A percentile compares a stretch with the other conserved stretches of the same genome.
Evolutionary conservation across 163 green algal genomes (phyloP).

Genomic region (Scenedesmus sp.): DNA sequence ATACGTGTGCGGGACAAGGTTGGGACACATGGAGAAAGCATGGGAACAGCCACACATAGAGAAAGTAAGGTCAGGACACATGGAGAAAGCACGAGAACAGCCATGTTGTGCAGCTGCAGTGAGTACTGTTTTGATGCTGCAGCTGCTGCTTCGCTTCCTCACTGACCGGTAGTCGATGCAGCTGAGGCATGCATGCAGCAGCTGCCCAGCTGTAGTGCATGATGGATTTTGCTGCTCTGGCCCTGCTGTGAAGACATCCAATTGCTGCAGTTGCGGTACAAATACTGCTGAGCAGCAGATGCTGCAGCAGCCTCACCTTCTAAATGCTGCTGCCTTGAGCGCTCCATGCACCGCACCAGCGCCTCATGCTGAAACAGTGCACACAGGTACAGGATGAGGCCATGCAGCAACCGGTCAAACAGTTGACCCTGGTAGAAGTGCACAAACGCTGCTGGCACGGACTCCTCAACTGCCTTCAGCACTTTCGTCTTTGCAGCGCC

Average conservation of each 20-base stretch:
- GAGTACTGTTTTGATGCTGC: too few relatives aligned
- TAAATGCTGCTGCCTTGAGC: slow-evolving; percentile 46
- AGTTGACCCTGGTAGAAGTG: slow-evolving; percentile 49
- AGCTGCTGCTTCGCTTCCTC: too few relatives aligned
- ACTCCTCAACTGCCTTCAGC: slow-evolving; percentile 50
- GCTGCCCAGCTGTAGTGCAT: background rate
- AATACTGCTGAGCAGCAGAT: background rate
- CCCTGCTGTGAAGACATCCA: too few relatives aligned
- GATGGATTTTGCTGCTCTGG: too few relatives aligned
- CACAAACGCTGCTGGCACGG: slow-evolving; percentile 47
- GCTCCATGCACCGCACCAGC: slow-evolving; percentile 39
- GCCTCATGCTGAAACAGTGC: slow-evolving; percentile 43
- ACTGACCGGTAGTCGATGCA: background rate
- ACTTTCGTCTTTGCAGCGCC: slow-evolving; percentile 56
- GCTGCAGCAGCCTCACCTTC: background rate
- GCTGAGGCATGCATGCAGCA: background rate
- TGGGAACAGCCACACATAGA: too few relatives aligned
- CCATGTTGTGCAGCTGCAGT: too few relatives aligned
- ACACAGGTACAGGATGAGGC: slow-evolving; percentile 41
- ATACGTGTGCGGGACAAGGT: too few relatives aligned
- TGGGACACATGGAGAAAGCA: too few relatives aligned
- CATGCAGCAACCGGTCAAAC: slow-evolving; percentile 55
- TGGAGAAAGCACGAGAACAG: too few relatives aligned
- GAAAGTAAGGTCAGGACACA: too few relatives aligned
- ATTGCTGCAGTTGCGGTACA: background rate